Evolutionary conservation across 768 basidiomycete genomes (phyloP).

Genomic region (Coprinopsis cinerea): DNA sequence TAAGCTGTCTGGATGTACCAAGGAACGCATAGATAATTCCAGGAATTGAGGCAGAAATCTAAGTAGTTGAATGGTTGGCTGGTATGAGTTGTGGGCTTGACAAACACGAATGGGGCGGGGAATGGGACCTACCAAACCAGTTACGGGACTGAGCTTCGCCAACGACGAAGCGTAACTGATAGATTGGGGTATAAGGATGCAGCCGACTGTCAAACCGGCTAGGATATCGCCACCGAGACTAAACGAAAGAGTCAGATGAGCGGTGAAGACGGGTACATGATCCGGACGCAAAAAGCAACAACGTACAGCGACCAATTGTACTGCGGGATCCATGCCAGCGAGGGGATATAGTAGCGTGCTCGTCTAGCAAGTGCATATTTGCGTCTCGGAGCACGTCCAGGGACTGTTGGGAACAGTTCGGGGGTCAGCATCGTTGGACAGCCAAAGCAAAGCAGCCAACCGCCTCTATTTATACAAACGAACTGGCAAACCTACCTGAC

Average conservation of each 20-base stretch:
- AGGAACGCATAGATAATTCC: conserved; percentile 87
- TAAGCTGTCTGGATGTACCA: conserved; percentile 77
- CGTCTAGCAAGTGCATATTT: conserved; percentile 35
- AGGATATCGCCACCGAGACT: conserved; percentile 57
- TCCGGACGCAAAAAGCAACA: background rate
- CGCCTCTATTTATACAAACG: background rate
- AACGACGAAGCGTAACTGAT: conserved; percentile 90
- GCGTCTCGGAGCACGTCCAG: conserved; percentile 6
- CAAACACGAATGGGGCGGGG: background rate
- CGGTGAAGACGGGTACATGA: background rate
- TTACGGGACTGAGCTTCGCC: conserved; percentile 77
- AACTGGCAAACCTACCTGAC: conserved; percentile 12
- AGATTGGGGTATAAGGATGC: conserved; percentile 80
- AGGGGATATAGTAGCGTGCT: conserved; percentile 73
- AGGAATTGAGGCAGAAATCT: conserved; percentile 85
- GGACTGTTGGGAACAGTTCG: conserved; percentile 8
- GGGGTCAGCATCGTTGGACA: conserved; percentile 8
- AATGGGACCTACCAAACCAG: conserved; percentile 63
- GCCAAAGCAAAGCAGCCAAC: no score
- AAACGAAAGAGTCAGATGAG: background rate
- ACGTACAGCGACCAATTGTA: conserved; percentile 66
- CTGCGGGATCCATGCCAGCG: conserved; percentile 71
- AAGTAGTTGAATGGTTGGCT: no score
- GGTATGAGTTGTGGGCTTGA: background rate
- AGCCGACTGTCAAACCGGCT: conserved; percentile 81